Conservation (phyloP, 1,139 yeast genomes). For the Pichia sp. region DNA sequence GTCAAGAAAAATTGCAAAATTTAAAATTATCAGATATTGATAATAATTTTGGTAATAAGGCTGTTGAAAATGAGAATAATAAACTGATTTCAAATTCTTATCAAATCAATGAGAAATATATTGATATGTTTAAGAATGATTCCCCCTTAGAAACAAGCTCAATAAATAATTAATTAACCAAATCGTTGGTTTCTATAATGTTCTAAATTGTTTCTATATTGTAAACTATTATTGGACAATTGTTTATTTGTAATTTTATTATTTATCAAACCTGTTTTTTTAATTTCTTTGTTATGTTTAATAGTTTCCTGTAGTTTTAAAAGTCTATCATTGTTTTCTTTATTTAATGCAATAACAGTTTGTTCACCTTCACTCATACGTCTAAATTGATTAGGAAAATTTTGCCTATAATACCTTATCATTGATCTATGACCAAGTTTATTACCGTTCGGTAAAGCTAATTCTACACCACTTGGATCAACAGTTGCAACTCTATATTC, state of each 20-base stretch:
- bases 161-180: constrained; percentile 8
- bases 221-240: constrained; percentile 32
- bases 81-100: too few relatives aligned
- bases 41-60: background rate
- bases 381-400: constrained; percentile 23
- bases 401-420: constrained; percentile 41
- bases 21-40: constrained; percentile 6
- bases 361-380: constrained; percentile 33
- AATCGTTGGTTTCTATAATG: constrained; percentile 56
- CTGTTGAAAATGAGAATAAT: background rate
- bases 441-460: constrained; percentile 44
- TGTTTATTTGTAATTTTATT: constrained; percentile 42
- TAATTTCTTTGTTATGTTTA: constrained; percentile 31
- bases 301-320: constrained; percentile 11
- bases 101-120: background rate
- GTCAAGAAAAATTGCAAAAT: constrained; percentile 53
- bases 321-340: constrained; percentile 17
- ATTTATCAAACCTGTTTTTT: constrained; percentile 39
- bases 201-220: constrained; percentile 56
- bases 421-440: constrained; percentile 44
- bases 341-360: constrained; percentile 54
- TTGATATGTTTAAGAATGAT: constrained; percentile 4
- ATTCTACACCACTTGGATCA: constrained; percentile 38
- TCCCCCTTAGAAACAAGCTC: constrained; percentile 19
- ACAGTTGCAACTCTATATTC: constrained; percentile 34